These are phyloP conservation scores for Dactylellina haptotyla DNA, from an alignment of 2,329 filamentous ascomycete genomes.

Conservation along the genomic window DNA sequence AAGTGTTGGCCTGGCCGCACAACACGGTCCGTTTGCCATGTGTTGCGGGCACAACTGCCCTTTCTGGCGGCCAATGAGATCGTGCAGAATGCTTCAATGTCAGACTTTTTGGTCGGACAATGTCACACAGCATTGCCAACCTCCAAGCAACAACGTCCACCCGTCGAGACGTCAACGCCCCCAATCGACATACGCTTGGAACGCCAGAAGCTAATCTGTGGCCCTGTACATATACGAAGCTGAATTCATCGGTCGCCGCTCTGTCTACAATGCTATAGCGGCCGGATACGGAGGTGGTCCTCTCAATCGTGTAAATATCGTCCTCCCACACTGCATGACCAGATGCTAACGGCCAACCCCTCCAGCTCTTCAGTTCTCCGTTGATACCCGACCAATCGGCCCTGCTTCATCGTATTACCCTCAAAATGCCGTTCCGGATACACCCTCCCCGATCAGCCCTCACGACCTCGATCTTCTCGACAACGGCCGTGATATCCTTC, in stretches of 20 bases:
- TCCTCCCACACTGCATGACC: constrained; percentile 5
- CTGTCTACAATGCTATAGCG: constrained; percentile 34
- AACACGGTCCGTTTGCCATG: background rate
- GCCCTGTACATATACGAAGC: background rate
- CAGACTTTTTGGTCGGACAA: constrained; percentile 26
- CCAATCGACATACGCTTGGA: background rate
- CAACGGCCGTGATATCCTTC: constrained; percentile 89
- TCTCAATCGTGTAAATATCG: constrained; percentile 27
- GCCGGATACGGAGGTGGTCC: constrained; percentile 27
- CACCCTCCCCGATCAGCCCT: constrained; percentile 91
- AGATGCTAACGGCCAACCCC: constrained; percentile 20
- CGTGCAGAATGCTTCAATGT: constrained; percentile 18
- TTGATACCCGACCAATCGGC: constrained; percentile 10
- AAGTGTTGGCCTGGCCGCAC: too few species aligned
- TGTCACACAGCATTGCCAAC: constrained; percentile 17
- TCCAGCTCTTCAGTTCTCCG: background rate
- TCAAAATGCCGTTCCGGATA: constrained; percentile 70
- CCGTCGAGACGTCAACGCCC: background rate
- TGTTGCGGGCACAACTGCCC: constrained; percentile 17
- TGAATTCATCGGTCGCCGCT: constrained; percentile 16
- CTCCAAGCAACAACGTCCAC: constrained; percentile 9
- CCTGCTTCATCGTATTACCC: background rate
- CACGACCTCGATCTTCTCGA: constrained; percentile 93
- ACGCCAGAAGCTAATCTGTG: background rate
- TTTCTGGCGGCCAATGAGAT: constrained; percentile 33